Base-by-base conservation (phyloP, 768 basidiomycete genomes). In the Kwoniella dendrophila region DNA sequence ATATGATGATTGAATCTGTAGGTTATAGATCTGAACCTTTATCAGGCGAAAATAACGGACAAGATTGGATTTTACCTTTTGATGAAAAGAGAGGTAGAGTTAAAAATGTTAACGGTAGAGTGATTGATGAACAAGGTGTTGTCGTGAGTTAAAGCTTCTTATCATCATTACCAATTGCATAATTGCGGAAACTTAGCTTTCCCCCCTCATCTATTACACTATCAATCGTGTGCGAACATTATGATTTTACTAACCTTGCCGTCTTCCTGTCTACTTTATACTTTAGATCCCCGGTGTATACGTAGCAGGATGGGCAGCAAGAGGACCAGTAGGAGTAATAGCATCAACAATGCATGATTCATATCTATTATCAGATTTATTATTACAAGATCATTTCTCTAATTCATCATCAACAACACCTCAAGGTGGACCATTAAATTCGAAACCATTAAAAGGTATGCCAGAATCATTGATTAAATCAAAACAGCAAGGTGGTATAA, bases 291-390 rank as follows among this genome's bases (percentile, higher is more conserved):
- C 79, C 3, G 83, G 82, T 36, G 85, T 94, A n/a, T 99, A 96
- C 74, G 88, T 91, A 1, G 88, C 90, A 1, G 95, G 95, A 10
- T 99, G 96, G 96, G 88, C 91, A 1, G 88, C 91, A 1, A 86
- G 85, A 2, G 95, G 95, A 34, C 93, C 96, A 0, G 87, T 86
- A 54, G 94, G 94, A 10, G 93, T 98, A 12, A 83, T 98, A 45
- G 93, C 92, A 1, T 83, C 87, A 2, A 96, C 96, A 33, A 92
- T 99, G 92, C 86, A 91, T 78, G 85, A 96, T 74, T 90, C 94
- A 22, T 92, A 92, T 73, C 83, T 84, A 2, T 86, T 90, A 2
- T 88, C 90, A 1, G 86, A 89, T 38, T 81, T 83, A 0, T 84
- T 97, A 54, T 64, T 92, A 1, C 79, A 81, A 1, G 92, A 94